Base-by-base conservation (phyloP, 495 filamentous ascomycete species). In the Cetradonia linearis region DNA sequence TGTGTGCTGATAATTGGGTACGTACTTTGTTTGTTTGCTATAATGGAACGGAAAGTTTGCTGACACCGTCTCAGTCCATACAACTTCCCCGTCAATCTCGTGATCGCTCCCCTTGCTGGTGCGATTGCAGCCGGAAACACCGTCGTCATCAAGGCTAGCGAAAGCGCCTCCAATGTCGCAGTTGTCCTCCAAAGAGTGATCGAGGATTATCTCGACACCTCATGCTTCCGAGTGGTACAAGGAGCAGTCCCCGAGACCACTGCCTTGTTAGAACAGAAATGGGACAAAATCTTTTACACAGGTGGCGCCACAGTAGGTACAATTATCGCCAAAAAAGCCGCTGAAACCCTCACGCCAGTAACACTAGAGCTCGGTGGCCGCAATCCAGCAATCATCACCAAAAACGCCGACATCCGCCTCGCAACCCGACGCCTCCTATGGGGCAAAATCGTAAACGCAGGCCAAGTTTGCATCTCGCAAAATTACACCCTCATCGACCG, bases 231-330 rank as follows among this genome's bases (percentile, higher is more conserved):
- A 20, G 77, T 92, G 55, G 78, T 96, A 59, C 91, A 95, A 70
- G 93, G 93, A 56, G 82, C 76, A 9, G 68, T 95, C 34, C 76
- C 85, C 28, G 89, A 95, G 77, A 88, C 86, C 3, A 88, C 86
- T 20, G 85, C 84, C 7, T 73, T 97, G 37, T 77, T 98, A 14
- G 81, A 90, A 55, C 81, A 91, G 72, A 90, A 90, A 67, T 98
- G 91, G 89, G 91, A 94, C 72, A 96, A 95, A 78, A 92, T 98
- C 65, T 92, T 94, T 76, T 98, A 95, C 76, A 98, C 93, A 18
- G 93, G 93, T 49, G 81, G 80, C 63, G 74, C 77, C 13, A 74
- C 68, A 38, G 91, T 96, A 40, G 93, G 88, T 55, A 87, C 78
- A 50, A 92, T 97, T 72, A 83, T 98, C 65, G 83, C 90, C 27